A percentile compares a stretch with the other conserved stretches of the same genome.
Evolutionary conservation across 768 basidiomycete genomes (phyloP).

Genomic region (Mycena albidolilacea): DNA sequence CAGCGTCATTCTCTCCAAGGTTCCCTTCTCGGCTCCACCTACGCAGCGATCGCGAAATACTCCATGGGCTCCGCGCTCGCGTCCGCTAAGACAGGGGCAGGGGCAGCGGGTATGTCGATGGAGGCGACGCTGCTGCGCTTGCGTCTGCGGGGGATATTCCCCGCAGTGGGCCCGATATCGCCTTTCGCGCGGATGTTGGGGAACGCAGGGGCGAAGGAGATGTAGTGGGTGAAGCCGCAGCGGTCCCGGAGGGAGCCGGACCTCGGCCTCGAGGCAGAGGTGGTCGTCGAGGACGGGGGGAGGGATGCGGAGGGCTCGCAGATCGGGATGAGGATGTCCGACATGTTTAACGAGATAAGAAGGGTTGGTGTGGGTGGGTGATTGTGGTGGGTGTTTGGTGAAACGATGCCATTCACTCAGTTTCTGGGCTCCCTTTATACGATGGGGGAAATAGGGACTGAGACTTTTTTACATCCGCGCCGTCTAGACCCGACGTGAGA

Average conservation of each 20-base stretch:
- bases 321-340: not conserved
- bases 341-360: not conserved
- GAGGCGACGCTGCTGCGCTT: slow-evolving; percentile 7
- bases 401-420: not conserved
- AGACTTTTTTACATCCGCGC: slow-evolving; percentile 1
- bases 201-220: slow-evolving; percentile 3
- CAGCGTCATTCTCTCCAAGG: not conserved
- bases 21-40: not conserved
- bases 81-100: not conserved
- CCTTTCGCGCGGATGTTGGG: not conserved
- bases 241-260: not conserved
- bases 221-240: not conserved
- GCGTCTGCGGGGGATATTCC: not conserved
- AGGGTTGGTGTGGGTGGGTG: not conserved
- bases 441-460: not conserved
- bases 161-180: not conserved
- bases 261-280: not conserved
- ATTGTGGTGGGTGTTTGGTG: not conserved
- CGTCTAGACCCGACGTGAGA: not conserved
- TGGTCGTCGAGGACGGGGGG: not conserved
- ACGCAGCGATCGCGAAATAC: not conserved
- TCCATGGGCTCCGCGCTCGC: not conserved
- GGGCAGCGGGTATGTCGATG: not conserved
- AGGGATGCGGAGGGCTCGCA: not conserved
- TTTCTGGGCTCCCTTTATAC: not conserved